Evolutionary conservation across 345 rosid species (phyloP).

Genomic region (Pistacia vera): DNA sequence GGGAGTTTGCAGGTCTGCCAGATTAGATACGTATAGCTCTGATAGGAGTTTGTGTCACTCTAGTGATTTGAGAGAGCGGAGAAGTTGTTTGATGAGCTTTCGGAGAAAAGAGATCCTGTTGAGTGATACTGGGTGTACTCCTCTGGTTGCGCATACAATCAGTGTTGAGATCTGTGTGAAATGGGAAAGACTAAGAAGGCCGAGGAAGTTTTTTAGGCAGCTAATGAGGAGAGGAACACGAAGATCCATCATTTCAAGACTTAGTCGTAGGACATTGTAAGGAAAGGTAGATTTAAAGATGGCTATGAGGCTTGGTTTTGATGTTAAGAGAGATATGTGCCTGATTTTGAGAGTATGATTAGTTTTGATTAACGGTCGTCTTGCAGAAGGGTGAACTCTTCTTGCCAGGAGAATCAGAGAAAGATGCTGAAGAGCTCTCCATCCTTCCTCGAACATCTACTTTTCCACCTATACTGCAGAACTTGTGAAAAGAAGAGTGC

Average conservation of each 20-base stretch:
- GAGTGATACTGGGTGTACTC: slow-evolving; percentile 52
- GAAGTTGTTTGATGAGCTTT: slow-evolving; percentile 59
- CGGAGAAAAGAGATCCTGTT: slow-evolving; percentile 49
- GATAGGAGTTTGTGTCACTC: slow-evolving; percentile 59
- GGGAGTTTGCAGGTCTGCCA: slow-evolving; percentile 44
- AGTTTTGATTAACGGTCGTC: slow-evolving; percentile 60
- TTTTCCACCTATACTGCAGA: slow-evolving; percentile 60
- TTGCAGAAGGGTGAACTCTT: slow-evolving; percentile 53
- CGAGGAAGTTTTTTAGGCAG: slow-evolving; percentile 72
- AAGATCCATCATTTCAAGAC: slow-evolving; percentile 72
- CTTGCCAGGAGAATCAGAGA: slow-evolving; percentile 59
- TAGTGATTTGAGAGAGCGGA: slow-evolving; percentile 65
- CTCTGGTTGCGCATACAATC: slow-evolving; percentile 80
- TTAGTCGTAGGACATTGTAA: slow-evolving; percentile 70
- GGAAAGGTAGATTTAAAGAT: slow-evolving; percentile 58
- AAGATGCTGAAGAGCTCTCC: slow-evolving; percentile 75
- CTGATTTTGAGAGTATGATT: slow-evolving; percentile 59
- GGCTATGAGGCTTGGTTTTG: slow-evolving; percentile 67
- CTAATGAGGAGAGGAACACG: slow-evolving; percentile 80
- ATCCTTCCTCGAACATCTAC: slow-evolving; percentile 58
- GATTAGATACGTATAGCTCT: slow-evolving; percentile 85
- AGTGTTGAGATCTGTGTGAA: slow-evolving; percentile 67
- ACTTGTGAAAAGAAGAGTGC: slow-evolving; percentile 53
- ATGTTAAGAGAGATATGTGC: slow-evolving; percentile 73
- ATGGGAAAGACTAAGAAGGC: slow-evolving; percentile 72